Evolutionary conservation across 495 filamentous ascomycete genomes (phyloP).

Genomic region (Penicilliopsis zonata): DNA sequence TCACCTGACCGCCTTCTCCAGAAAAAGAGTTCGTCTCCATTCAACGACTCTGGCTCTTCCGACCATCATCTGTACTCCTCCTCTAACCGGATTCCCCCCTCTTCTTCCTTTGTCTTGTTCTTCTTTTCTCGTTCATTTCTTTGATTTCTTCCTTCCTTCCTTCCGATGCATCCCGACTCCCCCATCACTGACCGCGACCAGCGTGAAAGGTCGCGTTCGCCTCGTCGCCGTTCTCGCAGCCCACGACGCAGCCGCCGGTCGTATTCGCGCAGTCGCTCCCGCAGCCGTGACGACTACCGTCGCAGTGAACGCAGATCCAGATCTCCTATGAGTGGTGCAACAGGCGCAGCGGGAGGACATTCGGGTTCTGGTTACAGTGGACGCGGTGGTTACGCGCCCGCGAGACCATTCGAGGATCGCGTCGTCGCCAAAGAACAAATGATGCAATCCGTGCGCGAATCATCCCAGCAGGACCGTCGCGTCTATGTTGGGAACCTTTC

Average conservation of each 20-base stretch:
- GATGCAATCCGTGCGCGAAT: conserved; percentile 87
- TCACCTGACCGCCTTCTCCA: conserved; percentile 14
- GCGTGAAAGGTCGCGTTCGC: conserved; percentile 93
- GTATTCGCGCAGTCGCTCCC: conserved; percentile 86
- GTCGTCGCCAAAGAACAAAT: conserved; percentile 80
- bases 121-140: conserved; percentile 9
- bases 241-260: conserved; percentile 68
- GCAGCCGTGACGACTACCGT: conserved; percentile 81
- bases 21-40: conserved; percentile 2
- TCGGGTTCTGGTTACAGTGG: conserved; percentile 45
- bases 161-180: conserved; percentile 21
- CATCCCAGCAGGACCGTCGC: conserved; percentile 94
- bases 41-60: conserved; percentile 2
- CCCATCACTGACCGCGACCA: conserved; percentile 37
- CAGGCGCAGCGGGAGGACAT: conserved; percentile 56
- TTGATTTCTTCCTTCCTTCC: conserved; percentile 11
- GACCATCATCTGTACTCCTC: conserved; percentile 1
- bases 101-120: conserved; percentile 10
- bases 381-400: conserved; percentile 46
- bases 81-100: conserved; percentile 6
- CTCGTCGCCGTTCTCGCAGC: conserved; percentile 75
- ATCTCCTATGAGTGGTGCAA: conserved; percentile 74
- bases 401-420: conserved; percentile 73
- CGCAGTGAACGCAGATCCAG: conserved; percentile 68
- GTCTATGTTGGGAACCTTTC: conserved; percentile 99